Base-by-base conservation (phyloP, 129 eudicot species). In the Chrysanthemum makinoi region DNA sequence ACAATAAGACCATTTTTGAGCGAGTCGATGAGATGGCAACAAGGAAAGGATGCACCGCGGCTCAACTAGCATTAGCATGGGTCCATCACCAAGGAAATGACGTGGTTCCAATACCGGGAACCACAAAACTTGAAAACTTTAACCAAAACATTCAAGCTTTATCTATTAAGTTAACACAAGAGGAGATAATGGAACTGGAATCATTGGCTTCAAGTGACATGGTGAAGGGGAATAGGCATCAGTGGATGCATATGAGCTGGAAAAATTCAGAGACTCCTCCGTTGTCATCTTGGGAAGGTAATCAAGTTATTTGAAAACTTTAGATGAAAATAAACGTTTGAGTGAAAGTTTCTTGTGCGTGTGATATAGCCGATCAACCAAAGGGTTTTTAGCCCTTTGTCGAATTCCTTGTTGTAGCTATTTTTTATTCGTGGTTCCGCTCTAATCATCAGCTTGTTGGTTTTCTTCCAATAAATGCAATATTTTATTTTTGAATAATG, bases 1-100 rank as follows among this genome's bases (percentile, higher is more conserved):
- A 76, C 49, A 85, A 85, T 70, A 68, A 82, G 68, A 50, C 16
- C 12, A 15, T 79, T 26, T 85, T 58, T 18, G 82, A 79, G 68
- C 28, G 75, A 48, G 80, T 85, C 7, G 63, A 35, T 2, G 82
- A 72, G 18, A 72, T 82, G 64, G 90, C 86, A 11, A 13, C 82
- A 13, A 52, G 74, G 35, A 85, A 85, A 55, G 83, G 86, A 30
- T 85, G 89, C 76, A 82, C 84, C 12, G 69, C 90, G 0, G 75
- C 82, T 6, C 90, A 85, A 51, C 84, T 85, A 6, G 81, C 90
- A 14, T 33, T 85, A 20, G 90, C 90, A 0, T 85, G 90, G 90
- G 72, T 85, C 6, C 84, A 85, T 26, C 90, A 85, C 75, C 90
- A 73, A 55, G 90, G 90, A 24, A 68, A 56, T 19, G 87, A 85